Conservation (phyloP, 495 filamentous ascomycete species). For the Trichoderma virens region DNA sequence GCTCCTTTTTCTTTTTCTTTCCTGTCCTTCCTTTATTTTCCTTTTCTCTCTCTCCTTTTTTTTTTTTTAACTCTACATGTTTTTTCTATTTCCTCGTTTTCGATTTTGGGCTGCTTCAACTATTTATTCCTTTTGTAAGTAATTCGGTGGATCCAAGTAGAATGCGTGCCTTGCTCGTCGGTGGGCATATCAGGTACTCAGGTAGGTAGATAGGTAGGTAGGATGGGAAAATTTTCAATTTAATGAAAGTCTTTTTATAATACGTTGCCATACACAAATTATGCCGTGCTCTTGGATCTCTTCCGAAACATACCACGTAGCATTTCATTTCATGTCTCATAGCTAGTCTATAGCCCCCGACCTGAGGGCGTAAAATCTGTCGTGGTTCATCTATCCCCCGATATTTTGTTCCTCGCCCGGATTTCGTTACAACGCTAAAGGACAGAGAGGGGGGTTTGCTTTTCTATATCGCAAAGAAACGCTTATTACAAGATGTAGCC, state of each 20-base stretch:
- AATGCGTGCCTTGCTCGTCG: too few relatives aligned
- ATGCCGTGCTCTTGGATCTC: too few relatives aligned
- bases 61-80: neutral
- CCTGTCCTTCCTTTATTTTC: neutral
- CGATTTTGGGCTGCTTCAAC: too few relatives aligned
- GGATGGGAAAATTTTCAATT: too few relatives aligned
- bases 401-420: neutral
- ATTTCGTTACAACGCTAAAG: neutral
- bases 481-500: neutral
- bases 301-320: neutral
- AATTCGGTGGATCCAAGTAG: too few relatives aligned
- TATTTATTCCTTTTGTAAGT: too few relatives aligned
- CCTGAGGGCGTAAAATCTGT: neutral
- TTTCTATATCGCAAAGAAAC: neutral
- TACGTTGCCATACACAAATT: neutral
- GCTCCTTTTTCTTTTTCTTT: slow-evolving; percentile 61
- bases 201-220: too few relatives aligned
- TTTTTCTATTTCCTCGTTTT: too few relatives aligned
- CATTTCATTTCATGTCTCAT: neutral
- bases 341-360: neutral
- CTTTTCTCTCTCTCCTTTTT: neutral
- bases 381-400: neutral
- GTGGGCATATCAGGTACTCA: too few relatives aligned
- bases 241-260: too few relatives aligned
- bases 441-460: neutral